Base-by-base conservation (phyloP, 2,329 filamentous ascomycete species). In the Myriangium duriaei region DNA sequence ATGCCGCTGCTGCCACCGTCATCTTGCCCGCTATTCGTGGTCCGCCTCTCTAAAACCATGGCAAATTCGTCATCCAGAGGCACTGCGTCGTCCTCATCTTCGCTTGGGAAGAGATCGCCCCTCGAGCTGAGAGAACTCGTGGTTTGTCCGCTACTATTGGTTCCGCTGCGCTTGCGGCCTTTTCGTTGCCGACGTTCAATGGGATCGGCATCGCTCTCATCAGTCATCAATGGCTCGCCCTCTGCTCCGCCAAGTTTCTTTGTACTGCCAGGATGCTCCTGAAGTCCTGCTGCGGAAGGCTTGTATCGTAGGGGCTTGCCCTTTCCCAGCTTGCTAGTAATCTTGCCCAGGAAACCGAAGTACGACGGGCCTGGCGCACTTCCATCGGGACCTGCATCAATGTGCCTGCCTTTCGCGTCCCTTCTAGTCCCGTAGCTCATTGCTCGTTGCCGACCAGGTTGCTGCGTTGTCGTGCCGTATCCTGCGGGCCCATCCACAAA, bases 51-150 rank as follows among this genome's bases (percentile, higher is more conserved):
- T 44, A 95, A 67, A 3, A 78, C 76, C 55, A 93, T 78, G 2
- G 86, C 83, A 49, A 96, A 92, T 52, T 95, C 87, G 53, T 95
- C 88, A 50, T 88, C 84, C 12, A 96, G 63, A 10, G 86, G 83
- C n/a, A 94, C 75, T 1, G 88, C 88, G 59, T 96, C 88, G 56
- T 93, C 87, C 42, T 92, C 85, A 37, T 87, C 85, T 51, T 93
- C 86, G 50, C 86, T 94, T 0, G 85, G 85, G 48, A 95, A 91
- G 10, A 96, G 65, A 59, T 96, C 88, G 2, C 86, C 86, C 32
- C 88, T 69, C 9, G 86, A 94, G 50, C 87, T 81, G 46, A 81
- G 76, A 4, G 87, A 94, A 54, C 88, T 86, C 17, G 76, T 81
- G 1, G 87, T 94, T 46, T 79, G 79, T 29, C 80, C 79, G 10